Evolutionary conservation across 2,329 filamentous ascomycete genomes (phyloP).

Genomic region (Diaporthe vexans): DNA sequence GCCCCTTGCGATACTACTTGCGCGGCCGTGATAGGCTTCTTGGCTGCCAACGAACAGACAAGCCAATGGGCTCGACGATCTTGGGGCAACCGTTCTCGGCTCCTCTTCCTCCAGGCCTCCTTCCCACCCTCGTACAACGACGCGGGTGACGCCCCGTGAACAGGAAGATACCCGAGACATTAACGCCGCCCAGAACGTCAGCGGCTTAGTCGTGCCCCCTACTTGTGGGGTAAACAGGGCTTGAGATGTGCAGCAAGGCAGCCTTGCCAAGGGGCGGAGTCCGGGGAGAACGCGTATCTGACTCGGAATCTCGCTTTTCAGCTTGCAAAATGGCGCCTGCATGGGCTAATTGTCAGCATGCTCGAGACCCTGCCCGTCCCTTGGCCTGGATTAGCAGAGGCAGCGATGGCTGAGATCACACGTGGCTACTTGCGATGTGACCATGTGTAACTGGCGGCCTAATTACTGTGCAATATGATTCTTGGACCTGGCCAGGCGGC

Average conservation of each 20-base stretch:
- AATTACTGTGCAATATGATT: background rate
- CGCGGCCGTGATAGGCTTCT: conserved; percentile 3
- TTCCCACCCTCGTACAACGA: background rate
- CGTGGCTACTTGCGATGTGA: background rate
- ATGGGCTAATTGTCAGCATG: background rate
- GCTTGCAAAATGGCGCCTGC: background rate
- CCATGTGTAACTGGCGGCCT: background rate
- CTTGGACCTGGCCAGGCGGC: background rate
- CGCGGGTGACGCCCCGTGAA: background rate
- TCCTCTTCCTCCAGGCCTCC: background rate
- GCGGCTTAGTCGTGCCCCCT: background rate
- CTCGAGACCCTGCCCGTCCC: background rate
- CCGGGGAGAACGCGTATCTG: conserved; percentile 7
- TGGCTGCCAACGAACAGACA: background rate
- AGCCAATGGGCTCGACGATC: background rate
- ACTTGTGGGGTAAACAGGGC: conserved; percentile 5
- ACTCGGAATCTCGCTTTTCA: conserved; percentile 8
- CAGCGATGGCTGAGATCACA: background rate
- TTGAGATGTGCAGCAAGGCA: background rate
- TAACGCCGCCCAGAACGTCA: background rate
- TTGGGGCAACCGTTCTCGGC: background rate
- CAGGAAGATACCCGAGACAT: background rate
- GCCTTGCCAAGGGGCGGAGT: conserved; percentile 14
- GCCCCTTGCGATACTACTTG: background rate
- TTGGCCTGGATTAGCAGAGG: background rate